Conservation (phyloP, 164 flowering plant species). For the Stephania japonica region DNA sequence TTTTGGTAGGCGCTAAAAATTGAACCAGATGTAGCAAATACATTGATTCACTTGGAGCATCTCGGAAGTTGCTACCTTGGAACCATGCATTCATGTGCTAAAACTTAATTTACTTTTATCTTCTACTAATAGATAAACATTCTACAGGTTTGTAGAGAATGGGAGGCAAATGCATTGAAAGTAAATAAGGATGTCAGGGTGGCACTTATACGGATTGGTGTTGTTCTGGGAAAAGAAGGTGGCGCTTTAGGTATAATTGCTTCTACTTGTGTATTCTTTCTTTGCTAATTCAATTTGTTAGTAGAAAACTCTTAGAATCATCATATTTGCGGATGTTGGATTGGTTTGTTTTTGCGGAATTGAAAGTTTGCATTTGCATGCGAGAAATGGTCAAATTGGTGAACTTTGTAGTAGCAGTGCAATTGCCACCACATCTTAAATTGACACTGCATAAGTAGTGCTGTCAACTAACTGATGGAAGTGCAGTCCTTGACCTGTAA, state of each 20-base stretch:
- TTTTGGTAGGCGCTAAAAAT: too few relatives aligned
- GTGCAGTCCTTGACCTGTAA: not conserved
- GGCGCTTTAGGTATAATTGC: constrained; percentile 78
- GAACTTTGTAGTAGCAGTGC: not conserved
- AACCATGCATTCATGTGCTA: not conserved
- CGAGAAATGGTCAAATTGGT: not conserved
- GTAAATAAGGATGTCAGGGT: constrained; percentile 75
- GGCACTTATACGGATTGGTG: constrained; percentile 81
- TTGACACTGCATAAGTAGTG: not conserved
- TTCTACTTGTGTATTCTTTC: not conserved
- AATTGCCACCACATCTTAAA: not conserved
- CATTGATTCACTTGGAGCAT: not conserved
- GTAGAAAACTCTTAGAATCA: not conserved
- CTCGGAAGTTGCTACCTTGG: not conserved
- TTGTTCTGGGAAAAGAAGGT: constrained; percentile 97
- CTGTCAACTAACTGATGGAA: not conserved
- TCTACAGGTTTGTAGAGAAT: constrained; percentile 91
- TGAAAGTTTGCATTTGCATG: not conserved
- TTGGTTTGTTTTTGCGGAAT: not conserved
- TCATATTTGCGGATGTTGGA: too few relatives aligned
- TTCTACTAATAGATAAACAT: not conserved
- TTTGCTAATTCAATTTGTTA: constrained; percentile 1
- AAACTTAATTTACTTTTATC: not conserved
- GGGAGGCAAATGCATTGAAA: constrained; percentile 78
- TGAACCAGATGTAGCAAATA: not conserved